Conservation (phyloP, 2,329 filamentous ascomycete species). For the Alternaria dauci region DNA sequence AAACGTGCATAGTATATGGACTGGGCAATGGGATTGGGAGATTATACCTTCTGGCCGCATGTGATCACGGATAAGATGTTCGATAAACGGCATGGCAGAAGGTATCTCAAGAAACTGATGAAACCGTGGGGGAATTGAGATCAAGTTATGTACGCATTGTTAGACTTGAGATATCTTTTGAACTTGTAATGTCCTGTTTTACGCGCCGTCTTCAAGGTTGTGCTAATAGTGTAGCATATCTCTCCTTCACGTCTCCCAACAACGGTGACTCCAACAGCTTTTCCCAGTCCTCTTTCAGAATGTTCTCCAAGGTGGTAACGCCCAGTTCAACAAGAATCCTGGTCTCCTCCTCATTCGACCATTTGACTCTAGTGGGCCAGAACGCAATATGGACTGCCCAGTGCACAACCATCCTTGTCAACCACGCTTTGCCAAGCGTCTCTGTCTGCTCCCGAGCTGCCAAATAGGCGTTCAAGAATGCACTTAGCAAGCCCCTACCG, state of each 20-base stretch:
- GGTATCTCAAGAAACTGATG: not conserved
- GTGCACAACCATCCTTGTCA: constrained; percentile 43
- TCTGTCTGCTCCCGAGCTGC: not conserved
- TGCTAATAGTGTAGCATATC: constrained; percentile 8
- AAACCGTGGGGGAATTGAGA: too few species aligned
- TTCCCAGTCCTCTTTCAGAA: constrained; percentile 32
- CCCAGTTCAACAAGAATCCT: constrained; percentile 38
- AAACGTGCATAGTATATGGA: not conserved
- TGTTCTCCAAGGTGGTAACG: constrained; percentile 22
- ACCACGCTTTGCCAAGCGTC: constrained; percentile 30
- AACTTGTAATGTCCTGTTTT: too few species aligned
- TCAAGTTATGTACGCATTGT: not conserved
- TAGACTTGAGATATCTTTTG: not conserved
- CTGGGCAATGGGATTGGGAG: not conserved
- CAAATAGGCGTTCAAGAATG: constrained; percentile 43
- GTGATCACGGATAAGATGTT: not conserved
- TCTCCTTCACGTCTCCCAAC: constrained; percentile 20
- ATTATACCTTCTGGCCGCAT: too few species aligned
- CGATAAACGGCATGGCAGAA: not conserved
- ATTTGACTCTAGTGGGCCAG: constrained; percentile 46
- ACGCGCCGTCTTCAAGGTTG: not conserved
- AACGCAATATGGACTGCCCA: constrained; percentile 48
- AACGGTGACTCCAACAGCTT: constrained; percentile 22
- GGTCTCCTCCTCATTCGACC: constrained; percentile 39
- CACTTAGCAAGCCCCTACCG: constrained; percentile 31